Conservation (phyloP, 176 grass and related monocot genomes). For the Cymbopogon citratus region DNA sequence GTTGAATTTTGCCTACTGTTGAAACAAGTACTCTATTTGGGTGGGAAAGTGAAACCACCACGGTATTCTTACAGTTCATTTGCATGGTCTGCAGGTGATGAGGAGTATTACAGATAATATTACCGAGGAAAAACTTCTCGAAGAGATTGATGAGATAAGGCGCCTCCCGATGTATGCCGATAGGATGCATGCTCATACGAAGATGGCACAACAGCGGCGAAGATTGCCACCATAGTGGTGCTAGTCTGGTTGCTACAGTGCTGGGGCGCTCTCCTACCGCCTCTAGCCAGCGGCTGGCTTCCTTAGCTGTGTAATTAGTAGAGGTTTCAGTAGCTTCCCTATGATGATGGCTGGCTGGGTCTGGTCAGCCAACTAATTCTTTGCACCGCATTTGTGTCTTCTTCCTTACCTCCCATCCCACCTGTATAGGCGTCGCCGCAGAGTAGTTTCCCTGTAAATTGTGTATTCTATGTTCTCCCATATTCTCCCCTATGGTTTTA, state of each 20-base stretch:
- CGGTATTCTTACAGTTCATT: neutral
- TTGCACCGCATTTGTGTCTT: conserved; percentile 30
- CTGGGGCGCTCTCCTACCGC: neutral
- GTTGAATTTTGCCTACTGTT: too few relatives aligned
- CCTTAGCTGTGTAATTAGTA: conserved; percentile 62
- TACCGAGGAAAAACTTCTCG: conserved; percentile 67
- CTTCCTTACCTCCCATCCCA: neutral
- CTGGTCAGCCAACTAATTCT: conserved; percentile 51
- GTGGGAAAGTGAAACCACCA: neutral
- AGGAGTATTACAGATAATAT: conserved; percentile 87
- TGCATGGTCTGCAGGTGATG: conserved; percentile 49
- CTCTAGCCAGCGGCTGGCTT: conserved; percentile 19
- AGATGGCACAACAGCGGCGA: conserved; percentile 39
- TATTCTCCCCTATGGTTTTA: conserved; percentile 45
- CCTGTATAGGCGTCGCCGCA: conserved; percentile 33
- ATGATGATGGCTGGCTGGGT: conserved; percentile 37
- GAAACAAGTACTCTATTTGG: neutral
- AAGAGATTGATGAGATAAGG: conserved; percentile 57
- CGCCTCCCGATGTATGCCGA: conserved; percentile 72
- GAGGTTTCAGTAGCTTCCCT: conserved; percentile 27
- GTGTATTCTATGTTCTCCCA: conserved; percentile 31
- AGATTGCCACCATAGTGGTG: too few relatives aligned
- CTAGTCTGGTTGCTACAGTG: too few relatives aligned
- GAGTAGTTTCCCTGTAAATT: conserved; percentile 52
- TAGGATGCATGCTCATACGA: conserved; percentile 47